These are phyloP conservation scores for Calocybe gangraenosa DNA, from an alignment of 768 basidiomycete genomes.

Conservation along the genomic window DNA sequence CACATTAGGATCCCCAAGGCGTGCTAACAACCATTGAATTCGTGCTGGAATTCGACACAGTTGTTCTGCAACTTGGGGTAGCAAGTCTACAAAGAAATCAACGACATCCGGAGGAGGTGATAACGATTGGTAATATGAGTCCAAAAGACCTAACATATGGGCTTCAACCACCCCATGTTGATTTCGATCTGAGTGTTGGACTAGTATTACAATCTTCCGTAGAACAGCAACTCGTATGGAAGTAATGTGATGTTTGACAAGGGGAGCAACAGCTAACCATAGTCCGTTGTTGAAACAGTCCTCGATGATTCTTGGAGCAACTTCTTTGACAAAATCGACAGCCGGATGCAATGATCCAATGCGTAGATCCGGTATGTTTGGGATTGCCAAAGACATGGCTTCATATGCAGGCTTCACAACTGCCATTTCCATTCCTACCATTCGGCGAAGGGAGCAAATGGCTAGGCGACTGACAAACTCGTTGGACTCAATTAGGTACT, in stretches of 20 bases:
- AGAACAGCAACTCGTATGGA: conserved; percentile 13
- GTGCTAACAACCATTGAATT: conserved; percentile 14
- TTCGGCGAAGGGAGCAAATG: conserved; percentile 15
- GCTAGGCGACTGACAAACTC: conserved; percentile 11
- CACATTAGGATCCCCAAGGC: conserved; percentile 14
- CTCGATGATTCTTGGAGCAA: conserved; percentile 16
- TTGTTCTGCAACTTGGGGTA: conserved; percentile 12
- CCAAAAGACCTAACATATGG: conserved; percentile 12
- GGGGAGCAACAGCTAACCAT: conserved; percentile 13
- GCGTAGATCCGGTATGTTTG: conserved; percentile 9
- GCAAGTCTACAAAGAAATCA: conserved; percentile 11
- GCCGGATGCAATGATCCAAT: conserved; percentile 10
- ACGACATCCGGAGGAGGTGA: conserved; percentile 15
- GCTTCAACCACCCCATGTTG: conserved; percentile 16
- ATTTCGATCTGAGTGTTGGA: conserved; percentile 13
- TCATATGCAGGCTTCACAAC: conserved; percentile 16
- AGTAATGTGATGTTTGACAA: conserved; percentile 13
- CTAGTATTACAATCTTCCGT: conserved; percentile 14
- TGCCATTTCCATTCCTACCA: conserved; percentile 14
- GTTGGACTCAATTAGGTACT: conserved; percentile 14
- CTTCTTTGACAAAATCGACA: conserved; percentile 13
- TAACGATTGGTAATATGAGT: conserved; percentile 12
- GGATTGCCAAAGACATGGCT: conserved; percentile 10
- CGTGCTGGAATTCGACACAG: conserved; percentile 10
- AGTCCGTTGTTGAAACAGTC: conserved; percentile 17